Evolutionary conservation across 78 protist species (phyloP).

Genomic region (Protostelium mycophagum): DNA sequence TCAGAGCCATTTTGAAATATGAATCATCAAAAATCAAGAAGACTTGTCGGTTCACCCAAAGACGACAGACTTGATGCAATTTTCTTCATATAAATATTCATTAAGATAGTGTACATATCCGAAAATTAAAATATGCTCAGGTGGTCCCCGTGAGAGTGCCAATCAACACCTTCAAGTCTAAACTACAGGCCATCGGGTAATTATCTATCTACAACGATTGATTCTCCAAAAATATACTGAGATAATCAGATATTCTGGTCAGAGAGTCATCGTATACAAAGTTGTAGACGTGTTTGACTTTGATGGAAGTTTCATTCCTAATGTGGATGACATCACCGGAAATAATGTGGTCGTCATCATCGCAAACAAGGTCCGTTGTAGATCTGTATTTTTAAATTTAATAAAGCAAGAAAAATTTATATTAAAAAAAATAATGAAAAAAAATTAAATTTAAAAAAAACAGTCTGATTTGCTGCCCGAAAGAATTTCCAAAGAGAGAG

Average conservation of each 20-base stretch:
- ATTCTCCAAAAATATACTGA: too few species aligned
- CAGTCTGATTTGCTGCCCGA: background rate
- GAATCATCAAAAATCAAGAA: too few species aligned
- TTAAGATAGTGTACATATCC: too few species aligned
- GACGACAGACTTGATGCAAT: too few species aligned
- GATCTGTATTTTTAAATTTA: too few species aligned
- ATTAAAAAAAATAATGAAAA: too few species aligned
- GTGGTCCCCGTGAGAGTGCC: background rate
- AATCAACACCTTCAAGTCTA: background rate
- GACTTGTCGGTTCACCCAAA: too few species aligned
- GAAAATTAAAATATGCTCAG: too few species aligned
- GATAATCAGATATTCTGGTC: background rate
- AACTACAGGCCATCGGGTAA: background rate
- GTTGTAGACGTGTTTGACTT: background rate
- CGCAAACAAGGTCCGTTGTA: background rate
- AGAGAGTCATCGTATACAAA: background rate
- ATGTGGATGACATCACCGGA: background rate
- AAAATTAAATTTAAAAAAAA: too few species aligned
- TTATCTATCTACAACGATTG: too few species aligned
- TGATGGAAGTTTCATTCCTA: background rate
- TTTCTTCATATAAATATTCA: too few species aligned
- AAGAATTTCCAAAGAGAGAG: background rate
- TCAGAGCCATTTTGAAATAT: background rate
- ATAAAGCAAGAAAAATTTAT: too few species aligned
- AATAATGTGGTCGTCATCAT: background rate